phyloP scores from a whole-genome alignment of 169 alveolate genomes.

The Eimeria brunetti region DNA sequence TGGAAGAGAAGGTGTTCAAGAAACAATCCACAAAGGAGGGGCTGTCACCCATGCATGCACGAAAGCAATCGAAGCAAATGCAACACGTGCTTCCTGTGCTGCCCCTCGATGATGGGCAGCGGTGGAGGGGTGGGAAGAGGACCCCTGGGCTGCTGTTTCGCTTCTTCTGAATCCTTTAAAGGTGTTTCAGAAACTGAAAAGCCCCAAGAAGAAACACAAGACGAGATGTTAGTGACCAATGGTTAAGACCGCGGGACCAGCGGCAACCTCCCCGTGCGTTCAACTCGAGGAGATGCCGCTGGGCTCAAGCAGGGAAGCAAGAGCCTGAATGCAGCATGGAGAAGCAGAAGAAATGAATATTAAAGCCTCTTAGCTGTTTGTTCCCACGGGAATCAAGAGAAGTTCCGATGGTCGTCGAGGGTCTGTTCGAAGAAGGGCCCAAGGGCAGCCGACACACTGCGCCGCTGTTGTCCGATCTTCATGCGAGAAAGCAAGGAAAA shows the following conservation, averaged over 20 bases:
- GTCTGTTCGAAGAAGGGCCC: not conserved
- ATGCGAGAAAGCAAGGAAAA: not conserved
- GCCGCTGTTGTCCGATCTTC: not conserved
- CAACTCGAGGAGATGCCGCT: not conserved
- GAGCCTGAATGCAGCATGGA: not conserved
- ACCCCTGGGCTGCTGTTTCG: not conserved
- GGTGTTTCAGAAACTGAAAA: not conserved
- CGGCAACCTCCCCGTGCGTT: not conserved
- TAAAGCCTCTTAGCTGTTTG: not conserved
- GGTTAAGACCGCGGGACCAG: not conserved
- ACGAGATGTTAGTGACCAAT: not conserved
- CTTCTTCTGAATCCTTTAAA: not conserved
- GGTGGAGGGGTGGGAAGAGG: not conserved
- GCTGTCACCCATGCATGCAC: too few relatives aligned
- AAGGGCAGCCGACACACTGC: conserved; percentile 26
- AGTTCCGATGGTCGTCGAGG: not conserved
- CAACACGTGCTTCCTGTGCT: not conserved
- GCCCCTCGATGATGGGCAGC: too few relatives aligned
- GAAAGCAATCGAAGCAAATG: too few relatives aligned
- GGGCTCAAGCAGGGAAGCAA: not conserved
- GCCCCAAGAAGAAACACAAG: not conserved
- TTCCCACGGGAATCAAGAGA: not conserved
- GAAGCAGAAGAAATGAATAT: not conserved
- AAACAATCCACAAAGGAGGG: not conserved
- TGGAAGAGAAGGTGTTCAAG: too few relatives aligned